Base-by-base conservation (phyloP, 495 filamentous ascomycete genomes). In the Cenococcum geophilum region DNA sequence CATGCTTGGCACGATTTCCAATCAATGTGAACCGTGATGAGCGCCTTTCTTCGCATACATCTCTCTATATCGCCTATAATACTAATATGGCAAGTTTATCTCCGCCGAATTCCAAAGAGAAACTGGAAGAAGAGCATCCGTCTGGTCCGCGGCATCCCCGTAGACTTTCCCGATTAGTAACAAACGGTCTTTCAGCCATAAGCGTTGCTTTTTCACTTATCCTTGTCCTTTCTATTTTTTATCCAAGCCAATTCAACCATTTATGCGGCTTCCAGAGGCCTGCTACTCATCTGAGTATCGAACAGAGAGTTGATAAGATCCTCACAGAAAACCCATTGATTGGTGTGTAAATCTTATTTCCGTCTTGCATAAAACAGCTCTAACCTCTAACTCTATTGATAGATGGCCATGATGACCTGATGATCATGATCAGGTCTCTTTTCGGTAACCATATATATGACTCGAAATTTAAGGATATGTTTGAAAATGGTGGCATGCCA, bases 351-450 rank as follows among this genome's bases (percentile, higher is more conserved):
- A n/a, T 21, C 4, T 14, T 53, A 23, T 61, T 23, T 20, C 60
- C 52, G 18, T 34, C 21, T 16, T 34, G 63, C 65, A n/a, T n/a
- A n/a, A n/a, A 48, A 36, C n/a, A 21, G 20, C 9, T n/a, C n/a
- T n/a, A n/a, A 40, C 0, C 22, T 48, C 63, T 67, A 61, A 74
- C 34, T 23, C 1, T 5, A 35, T 56, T 22, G 20, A 21, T 64
- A 95, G 92, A 97, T 74, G 92, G 92, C 1, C 93, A 98, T 71
- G 86, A 96, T 78, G 93, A 98, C 69, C 76, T 97, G 21, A 82
- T 91, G 11, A 86, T 91, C 62, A 63, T 86, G 21, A 78, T 97
- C 62, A 81, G 90, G 37, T 74, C 65, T n/a, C 16, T 74, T 4
- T 91, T 83, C 69, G 74, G 84, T 18, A 96, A 96, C 71, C 83